Conservation (phyloP, 345 rosid genomes). For the Euphorbia pulcherrima region DNA sequence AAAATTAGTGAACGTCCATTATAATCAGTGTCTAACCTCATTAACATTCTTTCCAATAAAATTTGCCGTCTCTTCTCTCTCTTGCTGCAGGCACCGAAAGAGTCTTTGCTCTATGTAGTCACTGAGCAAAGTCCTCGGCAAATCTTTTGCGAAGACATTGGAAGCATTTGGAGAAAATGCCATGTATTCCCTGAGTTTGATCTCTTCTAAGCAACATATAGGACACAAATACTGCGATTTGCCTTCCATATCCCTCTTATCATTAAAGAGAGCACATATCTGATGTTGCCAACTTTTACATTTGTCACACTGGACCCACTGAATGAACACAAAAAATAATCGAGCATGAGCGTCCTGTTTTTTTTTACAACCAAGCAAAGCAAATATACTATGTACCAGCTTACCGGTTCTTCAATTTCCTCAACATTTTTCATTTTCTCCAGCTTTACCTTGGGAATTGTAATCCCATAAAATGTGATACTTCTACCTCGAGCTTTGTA, state of each 20-base stretch:
- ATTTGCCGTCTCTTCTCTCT: slow-evolving; percentile 44
- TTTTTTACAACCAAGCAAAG: not conserved
- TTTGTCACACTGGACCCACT: slow-evolving; percentile 60
- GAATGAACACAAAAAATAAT: slow-evolving; percentile 16
- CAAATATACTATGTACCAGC: slow-evolving; percentile 1
- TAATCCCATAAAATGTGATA: slow-evolving; percentile 27
- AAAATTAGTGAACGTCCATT: not conserved
- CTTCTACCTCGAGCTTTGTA: slow-evolving; percentile 24
- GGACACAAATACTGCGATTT: slow-evolving; percentile 47
- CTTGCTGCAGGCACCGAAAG: slow-evolving; percentile 38
- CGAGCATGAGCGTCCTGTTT: slow-evolving; percentile 2
- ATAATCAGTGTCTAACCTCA: slow-evolving; percentile 42
- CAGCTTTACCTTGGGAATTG: slow-evolving; percentile 35
- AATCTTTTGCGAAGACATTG: slow-evolving; percentile 47
- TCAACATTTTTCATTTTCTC: slow-evolving; percentile 32
- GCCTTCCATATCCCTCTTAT: slow-evolving; percentile 33
- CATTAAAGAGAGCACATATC: slow-evolving; percentile 60
- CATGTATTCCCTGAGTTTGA: slow-evolving; percentile 20
- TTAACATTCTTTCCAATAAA: slow-evolving; percentile 35
- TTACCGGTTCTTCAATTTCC: slow-evolving; percentile 41
- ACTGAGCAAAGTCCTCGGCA: slow-evolving; percentile 50
- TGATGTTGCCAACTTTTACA: slow-evolving; percentile 60
- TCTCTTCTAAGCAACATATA: slow-evolving; percentile 45
- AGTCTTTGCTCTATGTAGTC: slow-evolving; percentile 50
- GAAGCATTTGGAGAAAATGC: slow-evolving; percentile 12